phyloP scores from a whole-genome alignment of 225 moss, liverwort and hornwort genomes.

The Ulota crispa region DNA sequence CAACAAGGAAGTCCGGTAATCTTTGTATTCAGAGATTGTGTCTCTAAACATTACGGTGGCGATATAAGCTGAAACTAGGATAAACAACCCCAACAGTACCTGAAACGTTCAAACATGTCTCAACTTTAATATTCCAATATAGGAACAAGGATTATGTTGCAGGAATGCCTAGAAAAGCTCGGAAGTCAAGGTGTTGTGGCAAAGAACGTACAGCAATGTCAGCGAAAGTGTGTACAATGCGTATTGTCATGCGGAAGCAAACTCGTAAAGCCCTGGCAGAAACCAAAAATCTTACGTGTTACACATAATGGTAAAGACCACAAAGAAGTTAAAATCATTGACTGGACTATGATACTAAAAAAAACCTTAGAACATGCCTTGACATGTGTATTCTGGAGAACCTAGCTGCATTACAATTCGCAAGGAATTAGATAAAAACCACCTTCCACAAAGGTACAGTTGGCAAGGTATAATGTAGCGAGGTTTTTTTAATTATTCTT shows the following conservation, averaged over 20 bases:
- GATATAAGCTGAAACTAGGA: conserved; percentile 67
- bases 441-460: neutral
- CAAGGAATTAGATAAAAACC: neutral
- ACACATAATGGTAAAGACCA: neutral
- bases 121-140: neutral
- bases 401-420: neutral
- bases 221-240: conserved; percentile 51
- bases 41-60: conserved; percentile 59
- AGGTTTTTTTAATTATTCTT: neutral
- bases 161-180: neutral
- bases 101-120: conserved; percentile 29
- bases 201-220: conserved; percentile 51
- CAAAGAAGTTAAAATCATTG: neutral
- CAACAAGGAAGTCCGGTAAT: conserved; percentile 59
- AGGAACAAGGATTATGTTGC: neutral
- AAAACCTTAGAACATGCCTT: neutral
- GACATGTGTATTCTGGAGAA: neutral
- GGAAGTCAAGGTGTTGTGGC: conserved; percentile 3
- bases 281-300: neutral
- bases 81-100: conserved; percentile 61
- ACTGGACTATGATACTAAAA: neutral
- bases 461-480: neutral
- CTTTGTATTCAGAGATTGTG: conserved; percentile 46
- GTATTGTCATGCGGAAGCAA: conserved; percentile 47
- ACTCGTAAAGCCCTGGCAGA: conserved; percentile 52